Conservation (phyloP, 139 green algal genomes). For the Auxenochlorella pyrenoidosa region DNA sequence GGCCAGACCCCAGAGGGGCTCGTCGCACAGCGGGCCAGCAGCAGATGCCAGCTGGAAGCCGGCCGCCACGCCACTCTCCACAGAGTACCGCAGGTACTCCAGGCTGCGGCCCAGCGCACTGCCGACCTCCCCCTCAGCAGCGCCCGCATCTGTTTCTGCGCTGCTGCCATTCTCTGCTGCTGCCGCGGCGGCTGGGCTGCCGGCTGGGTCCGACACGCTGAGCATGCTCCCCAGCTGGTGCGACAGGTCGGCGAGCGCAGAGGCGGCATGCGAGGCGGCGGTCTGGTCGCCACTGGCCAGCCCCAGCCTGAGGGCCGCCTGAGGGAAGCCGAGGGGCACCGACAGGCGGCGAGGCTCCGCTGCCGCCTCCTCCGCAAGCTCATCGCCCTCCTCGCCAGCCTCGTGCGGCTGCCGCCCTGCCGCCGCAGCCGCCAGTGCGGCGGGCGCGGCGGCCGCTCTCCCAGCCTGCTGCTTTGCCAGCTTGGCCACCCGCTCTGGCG, state of each 20-base stretch:
- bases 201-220: background rate
- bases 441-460: background rate
- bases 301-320: conserved; percentile 40
- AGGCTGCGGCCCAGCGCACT: background rate
- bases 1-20: conserved; percentile 93
- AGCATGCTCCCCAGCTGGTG: conserved; percentile 16
- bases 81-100: conserved; percentile 37
- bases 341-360: background rate
- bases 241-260: conserved; percentile 12
- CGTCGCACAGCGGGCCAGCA: conserved; percentile 95
- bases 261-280: background rate
- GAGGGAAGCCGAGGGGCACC: conserved; percentile 33
- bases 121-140: background rate
- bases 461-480: conserved; percentile 41
- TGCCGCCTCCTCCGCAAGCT: conserved; percentile 10
- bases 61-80: conserved; percentile 80
- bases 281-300: conserved; percentile 3
- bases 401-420: background rate
- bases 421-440: background rate
- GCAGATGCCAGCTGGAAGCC: conserved; percentile 93
- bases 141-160: background rate
- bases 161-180: conserved; percentile 4
- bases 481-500: conserved; percentile 41
- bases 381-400: background rate
- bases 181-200: background rate